Conservation (phyloP, 2,329 filamentous ascomycete genomes). For the Hypoxylon sp. region DNA sequence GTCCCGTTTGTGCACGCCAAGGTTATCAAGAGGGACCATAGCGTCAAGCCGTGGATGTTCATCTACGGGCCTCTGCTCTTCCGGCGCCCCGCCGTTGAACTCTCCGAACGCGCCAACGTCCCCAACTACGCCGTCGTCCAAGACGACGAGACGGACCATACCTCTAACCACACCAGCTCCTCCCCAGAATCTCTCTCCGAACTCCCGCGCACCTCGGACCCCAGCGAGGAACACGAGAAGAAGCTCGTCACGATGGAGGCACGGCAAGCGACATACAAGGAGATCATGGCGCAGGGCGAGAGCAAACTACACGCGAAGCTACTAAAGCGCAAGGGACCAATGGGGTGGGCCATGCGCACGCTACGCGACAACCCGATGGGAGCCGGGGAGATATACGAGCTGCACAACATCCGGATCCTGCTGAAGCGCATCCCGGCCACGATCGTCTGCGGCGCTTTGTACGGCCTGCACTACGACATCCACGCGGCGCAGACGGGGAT, state of each 20-base stretch:
- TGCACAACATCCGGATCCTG: conserved; percentile 76
- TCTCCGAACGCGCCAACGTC: conserved; percentile 70
- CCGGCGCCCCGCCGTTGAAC: conserved; percentile 69
- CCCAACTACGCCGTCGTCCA: conserved; percentile 86
- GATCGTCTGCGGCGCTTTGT: conserved; percentile 74
- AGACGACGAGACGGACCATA: conserved; percentile 67
- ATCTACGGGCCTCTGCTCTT: conserved; percentile 75
- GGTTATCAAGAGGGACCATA: conserved; percentile 78
- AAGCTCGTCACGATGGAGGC: conserved; percentile 63
- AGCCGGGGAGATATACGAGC: conserved; percentile 80
- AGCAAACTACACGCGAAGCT: conserved; percentile 75
- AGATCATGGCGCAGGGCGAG: conserved; percentile 71
- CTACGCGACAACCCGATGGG: conserved; percentile 82
- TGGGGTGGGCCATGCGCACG: conserved; percentile 87
- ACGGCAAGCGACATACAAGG: conserved; percentile 71
- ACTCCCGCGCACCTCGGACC: conserved; percentile 46
- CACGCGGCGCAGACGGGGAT: conserved; percentile 81
- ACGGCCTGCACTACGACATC: conserved; percentile 86
- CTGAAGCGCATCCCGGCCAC: conserved; percentile 78
- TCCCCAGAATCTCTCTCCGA: conserved; percentile 56
- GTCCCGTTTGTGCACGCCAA: conserved; percentile 77
- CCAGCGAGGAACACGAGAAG: conserved; percentile 60
- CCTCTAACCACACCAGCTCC: conserved; percentile 51
- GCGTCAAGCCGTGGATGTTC: conserved; percentile 74
- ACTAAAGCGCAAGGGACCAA: conserved; percentile 72